Percentiles rank a stretch among this genome's conserved stretches.
Conservation (phyloP, 768 basidiomycete species). For the Boletus edulis region DNA sequence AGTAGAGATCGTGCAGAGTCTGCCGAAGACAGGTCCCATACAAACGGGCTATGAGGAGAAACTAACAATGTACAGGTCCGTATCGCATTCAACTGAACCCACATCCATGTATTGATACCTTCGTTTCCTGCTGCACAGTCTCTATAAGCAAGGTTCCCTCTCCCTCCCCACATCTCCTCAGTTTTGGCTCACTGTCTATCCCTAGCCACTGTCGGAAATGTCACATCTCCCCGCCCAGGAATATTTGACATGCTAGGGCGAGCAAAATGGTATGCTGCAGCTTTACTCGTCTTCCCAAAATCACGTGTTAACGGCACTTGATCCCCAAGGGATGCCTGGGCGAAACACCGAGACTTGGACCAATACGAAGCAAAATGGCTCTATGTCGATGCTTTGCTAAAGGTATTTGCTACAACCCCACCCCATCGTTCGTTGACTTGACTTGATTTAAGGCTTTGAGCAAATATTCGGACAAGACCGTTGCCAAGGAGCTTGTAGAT, state of each 20-base stretch:
- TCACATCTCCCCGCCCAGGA: constrained; percentile 72
- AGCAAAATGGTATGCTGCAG: constrained; percentile 74
- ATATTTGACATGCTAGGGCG: constrained; percentile 90
- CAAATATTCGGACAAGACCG: constrained; percentile 81
- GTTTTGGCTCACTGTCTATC: constrained; percentile 2
- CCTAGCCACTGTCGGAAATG: constrained; percentile 88
- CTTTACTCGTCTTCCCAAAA: constrained; percentile 4
- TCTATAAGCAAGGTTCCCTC: constrained; percentile 86
- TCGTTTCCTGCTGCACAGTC: constrained; percentile 40
- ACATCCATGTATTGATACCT: constrained; percentile 7
- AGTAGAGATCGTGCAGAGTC: constrained; percentile 88
- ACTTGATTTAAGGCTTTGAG: constrained; percentile 55
- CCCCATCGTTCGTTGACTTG: background rate
- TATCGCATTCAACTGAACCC: background rate
- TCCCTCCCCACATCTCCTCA: background rate
- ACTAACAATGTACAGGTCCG: constrained; percentile 85
- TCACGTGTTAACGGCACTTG: constrained; percentile 21
- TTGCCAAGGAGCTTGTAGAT: constrained; percentile 68
- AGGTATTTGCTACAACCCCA: constrained; percentile 43
- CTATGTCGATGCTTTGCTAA: constrained; percentile 85
- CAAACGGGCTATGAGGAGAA: constrained; percentile 97
- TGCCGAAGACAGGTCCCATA: constrained; percentile 93
- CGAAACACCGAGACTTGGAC: constrained; percentile 83
- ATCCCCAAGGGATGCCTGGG: constrained; percentile 84
- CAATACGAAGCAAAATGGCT: constrained; percentile 80